Evolutionary conservation across 352 stramenopile genomes (phyloP), one percentile per base, ranked within the genome.

Genomic region (Globisporangium camurandrum): DNA sequence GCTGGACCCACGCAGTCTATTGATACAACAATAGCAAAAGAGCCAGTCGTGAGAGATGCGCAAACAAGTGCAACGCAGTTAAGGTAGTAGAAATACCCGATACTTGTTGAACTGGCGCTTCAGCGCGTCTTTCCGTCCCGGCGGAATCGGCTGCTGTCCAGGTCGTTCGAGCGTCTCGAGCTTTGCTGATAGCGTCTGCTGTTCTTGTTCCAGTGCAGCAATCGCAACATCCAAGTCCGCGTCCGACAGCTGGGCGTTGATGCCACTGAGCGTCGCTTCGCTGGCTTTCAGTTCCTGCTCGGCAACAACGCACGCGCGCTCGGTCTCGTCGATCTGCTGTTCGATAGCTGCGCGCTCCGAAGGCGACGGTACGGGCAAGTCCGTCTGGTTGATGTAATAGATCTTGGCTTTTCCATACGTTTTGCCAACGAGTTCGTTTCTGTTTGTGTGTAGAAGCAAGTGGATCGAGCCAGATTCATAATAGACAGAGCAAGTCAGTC

Each of bases 321-420:
- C 66, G 8, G 69, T 46, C 19, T 47, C 45, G 24, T 76, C 66
- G 54, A 91, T 88, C 45, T 79, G 56, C 17, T 75, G 61, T 52
- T 87, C 75, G 4, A 83, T 30, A 4, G 69, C 47, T 0, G 52
- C 43, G 6, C 70, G 65, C 26, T 81, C 66, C 0, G 64, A 59
- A 30, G 74, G 57, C 0, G 76, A 88, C 14, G 76, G 75, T 20
- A 81, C 52, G 0, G 75, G 72, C 46, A 91, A 46, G 1, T 81
- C 75, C 37, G 72, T 65, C 46, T 92, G 81, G 52, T 92, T 92
- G 57, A 87, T 63, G 58, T 81, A 92, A 61, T 92, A 92, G 49
- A 92, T 89, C 54, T 82, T 82, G 45, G 72, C 69, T 57, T 89
- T 92, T 52, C 81, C 77, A 46, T 92, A 92, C 37, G 67, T 80